A percentile compares a stretch with the other conserved stretches of the same genome.
Evolutionary conservation across 2,329 filamentous ascomycete genomes (phyloP).

Genomic region (Colletotrichum tofieldiae): DNA sequence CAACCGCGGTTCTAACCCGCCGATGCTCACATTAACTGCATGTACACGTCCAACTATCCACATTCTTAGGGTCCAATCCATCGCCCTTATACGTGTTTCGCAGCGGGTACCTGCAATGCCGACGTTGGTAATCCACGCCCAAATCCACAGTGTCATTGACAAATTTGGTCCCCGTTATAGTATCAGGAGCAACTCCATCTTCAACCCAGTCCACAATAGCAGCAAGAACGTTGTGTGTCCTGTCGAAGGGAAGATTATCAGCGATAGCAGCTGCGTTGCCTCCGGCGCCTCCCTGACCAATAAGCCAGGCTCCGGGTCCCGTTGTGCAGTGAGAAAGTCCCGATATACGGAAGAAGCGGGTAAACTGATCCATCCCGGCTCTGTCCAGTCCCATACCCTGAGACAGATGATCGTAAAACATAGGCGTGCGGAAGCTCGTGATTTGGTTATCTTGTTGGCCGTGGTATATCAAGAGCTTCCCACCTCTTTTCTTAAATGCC

Average conservation of each 20-base stretch:
- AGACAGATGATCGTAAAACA: constrained; percentile 65
- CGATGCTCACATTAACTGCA: neutral
- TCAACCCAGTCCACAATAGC: constrained; percentile 67
- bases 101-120: constrained; percentile 36
- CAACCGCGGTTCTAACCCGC: neutral
- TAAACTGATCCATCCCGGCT: constrained; percentile 61
- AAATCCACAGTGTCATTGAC: constrained; percentile 42
- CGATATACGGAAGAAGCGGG: constrained; percentile 67
- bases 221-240: constrained; percentile 61
- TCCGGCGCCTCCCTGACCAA: constrained; percentile 47
- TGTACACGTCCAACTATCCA: constrained; percentile 22
- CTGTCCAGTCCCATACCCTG: constrained; percentile 59
- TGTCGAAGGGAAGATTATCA: constrained; percentile 49
- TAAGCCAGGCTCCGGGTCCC: constrained; percentile 61
- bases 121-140: constrained; percentile 31
- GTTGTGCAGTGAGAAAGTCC: constrained; percentile 68
- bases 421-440: constrained; percentile 60
- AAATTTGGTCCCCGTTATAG: constrained; percentile 55
- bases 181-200: constrained; percentile 57
- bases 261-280: constrained; percentile 33
- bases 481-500: constrained; percentile 56
- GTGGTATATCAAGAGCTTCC: constrained; percentile 64
- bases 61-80: neutral
- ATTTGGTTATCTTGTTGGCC: constrained; percentile 60
- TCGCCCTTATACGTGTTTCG: neutral